Evolutionary conservation across 495 filamentous ascomycete genomes (phyloP), one percentile per base, ranked within the genome.

Genomic region (Elaphomyces granulatus): DNA sequence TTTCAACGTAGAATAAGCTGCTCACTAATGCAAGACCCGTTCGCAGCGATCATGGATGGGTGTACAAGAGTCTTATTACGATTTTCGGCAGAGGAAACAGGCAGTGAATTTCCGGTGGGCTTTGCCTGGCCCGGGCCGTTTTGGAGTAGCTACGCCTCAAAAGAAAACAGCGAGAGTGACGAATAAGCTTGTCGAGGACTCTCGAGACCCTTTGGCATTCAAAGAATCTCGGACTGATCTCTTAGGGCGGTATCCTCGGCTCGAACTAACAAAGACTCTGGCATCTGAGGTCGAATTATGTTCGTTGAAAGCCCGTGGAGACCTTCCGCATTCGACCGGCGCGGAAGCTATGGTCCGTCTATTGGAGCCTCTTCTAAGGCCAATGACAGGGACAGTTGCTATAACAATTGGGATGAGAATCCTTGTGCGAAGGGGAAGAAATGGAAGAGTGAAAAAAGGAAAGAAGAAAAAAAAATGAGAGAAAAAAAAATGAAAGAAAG

Each of bases 381-480:
- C 23, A 28, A 28, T 28, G 23, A 28, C 12, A 28, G 23, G 6
- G 23, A 28, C 6, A 28, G 23, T 28, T 12, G 23, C 6, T 12
- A 6, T 6, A 28, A 6, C n/a, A 17, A 37, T 37, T 17, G 12
- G 8, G n/a, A n/a, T n/a, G n/a, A n/a, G n/a, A n/a, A n/a, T n/a
- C n/a, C n/a, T n/a, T n/a, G n/a, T n/a, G n/a, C n/a, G n/a, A n/a
- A n/a, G n/a, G n/a, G 19, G 15, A 36, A 30, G 36, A 43, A 30
- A 37, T 38, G 12, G 20, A 17, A 17, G 10, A 15, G 16, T n/a
- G 15, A n/a, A 20, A 14, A 9, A 7, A 26, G 19, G 31, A 37
- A 37, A 44, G 15, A n/a, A 21, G 8, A 34, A 28, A 20, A 33
- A 21, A 45, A 36, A 9, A 30, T 21, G 31, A 38, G 31, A 39